Base-by-base conservation (phyloP, 2,329 filamentous ascomycete species). In the Ceratocystis smalleyi region DNA sequence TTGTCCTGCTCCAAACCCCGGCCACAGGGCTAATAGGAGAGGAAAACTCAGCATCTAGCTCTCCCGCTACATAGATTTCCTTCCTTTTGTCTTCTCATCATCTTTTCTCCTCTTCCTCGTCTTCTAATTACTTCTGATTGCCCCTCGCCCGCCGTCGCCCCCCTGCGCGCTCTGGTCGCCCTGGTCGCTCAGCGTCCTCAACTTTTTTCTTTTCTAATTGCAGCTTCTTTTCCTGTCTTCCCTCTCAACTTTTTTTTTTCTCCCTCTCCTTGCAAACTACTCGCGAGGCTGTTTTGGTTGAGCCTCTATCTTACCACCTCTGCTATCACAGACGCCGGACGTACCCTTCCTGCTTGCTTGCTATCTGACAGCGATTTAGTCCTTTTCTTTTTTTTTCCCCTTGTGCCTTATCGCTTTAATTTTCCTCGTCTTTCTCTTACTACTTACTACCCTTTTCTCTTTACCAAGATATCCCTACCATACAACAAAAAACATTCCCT, bases 161-260 rank as follows among this genome's bases (percentile, higher is more conserved):
- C 35, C 47, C 54, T 43, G 47, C 24, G 45, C 61, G 65, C 61
- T 64, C 65, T 64, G 65, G 65, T 35, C 59, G 59, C 47, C 62
- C 64, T 45, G 49, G 49, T 47, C 59, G 59, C 59, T 61, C 43
- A 27, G 65, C 61, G 61, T 62, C 62, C 40, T 30, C 60, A 43
- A 62, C 62, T 30, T 54, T 54, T 54, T 54, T 5, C 27, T 54
- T 5, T 54, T 54, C 45, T 35, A 32, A 30, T 19, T 49, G n/a
- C 27, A 17, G n/a, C 40, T 27, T 43, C 32, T 61, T 17, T 43
- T 61, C 19, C 43, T 64, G 27, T 10, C 55, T 61, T 51, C 57
- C 57, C 35, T 59, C 30, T 19, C 32, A 40, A 32, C 24, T 59
- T 35, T 59, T 59, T 22, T 40, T 59, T 43, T 59, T 59, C 6